A percentile compares a stretch with the other conserved stretches of the same genome.
Evolutionary conservation across 1,139 yeast species (phyloP).

Genomic region (Scheffersomyces quercinus): DNA sequence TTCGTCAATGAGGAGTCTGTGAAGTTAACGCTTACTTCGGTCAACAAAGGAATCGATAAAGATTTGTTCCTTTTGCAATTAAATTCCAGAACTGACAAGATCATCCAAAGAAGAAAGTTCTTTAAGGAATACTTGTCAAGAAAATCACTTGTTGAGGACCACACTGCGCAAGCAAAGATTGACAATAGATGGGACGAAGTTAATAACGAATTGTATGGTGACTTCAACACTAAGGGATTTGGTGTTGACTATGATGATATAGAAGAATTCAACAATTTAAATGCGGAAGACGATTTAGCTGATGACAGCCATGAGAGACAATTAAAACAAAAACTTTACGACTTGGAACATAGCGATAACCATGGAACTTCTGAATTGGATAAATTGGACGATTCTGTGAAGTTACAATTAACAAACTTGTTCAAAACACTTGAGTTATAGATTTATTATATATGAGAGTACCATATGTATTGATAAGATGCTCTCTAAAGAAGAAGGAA

Average conservation of each 20-base stretch:
- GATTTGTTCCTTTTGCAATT: conserved; percentile 32
- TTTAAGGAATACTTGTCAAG: conserved; percentile 34
- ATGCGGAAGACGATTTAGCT: conserved; percentile 20
- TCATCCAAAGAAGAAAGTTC: conserved; percentile 30
- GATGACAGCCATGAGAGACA: neutral
- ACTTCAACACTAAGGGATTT: conserved; percentile 44
- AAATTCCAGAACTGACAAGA: conserved; percentile 27
- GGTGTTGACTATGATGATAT: conserved; percentile 63
- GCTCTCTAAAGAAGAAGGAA: too few relatives aligned
- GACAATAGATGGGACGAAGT: conserved; percentile 51
- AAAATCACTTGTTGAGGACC: conserved; percentile 16
- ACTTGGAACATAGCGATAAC: conserved; percentile 10
- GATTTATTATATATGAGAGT: neutral
- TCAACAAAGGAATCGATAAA: conserved; percentile 18
- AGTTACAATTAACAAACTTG: conserved; percentile 3
- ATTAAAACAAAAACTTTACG: neutral
- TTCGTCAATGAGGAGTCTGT: conserved; percentile 52
- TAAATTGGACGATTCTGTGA: conserved; percentile 9
- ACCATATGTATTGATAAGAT: too few relatives aligned
- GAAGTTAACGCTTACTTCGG: conserved; percentile 35
- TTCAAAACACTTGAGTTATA: conserved; percentile 1
- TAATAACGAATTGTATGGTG: conserved; percentile 45
- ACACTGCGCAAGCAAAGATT: conserved; percentile 32
- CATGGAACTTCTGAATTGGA: conserved; percentile 18
- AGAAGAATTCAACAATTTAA: conserved; percentile 49